Base-by-base conservation (phyloP, 352 stramenopile species). In the Globisporangium paddicum region DNA sequence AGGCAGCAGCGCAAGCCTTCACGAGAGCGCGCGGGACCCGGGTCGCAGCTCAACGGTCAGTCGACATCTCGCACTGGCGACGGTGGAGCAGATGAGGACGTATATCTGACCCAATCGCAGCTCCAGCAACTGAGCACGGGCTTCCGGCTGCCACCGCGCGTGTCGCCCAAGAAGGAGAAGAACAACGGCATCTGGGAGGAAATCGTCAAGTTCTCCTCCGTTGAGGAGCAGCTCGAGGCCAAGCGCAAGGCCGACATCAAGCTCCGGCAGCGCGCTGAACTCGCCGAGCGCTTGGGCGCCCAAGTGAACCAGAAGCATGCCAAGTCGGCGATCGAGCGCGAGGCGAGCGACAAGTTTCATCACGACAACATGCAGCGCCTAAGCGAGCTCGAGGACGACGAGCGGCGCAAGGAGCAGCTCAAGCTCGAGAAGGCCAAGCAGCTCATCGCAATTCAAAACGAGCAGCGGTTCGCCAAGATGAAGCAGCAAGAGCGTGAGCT, bases 131-230 rank as follows among this genome's bases (percentile, higher is more conserved):
- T 77, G 34, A 87, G 79, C 45, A 68, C 77, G 28, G 83, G 81
- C 25, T 93, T 93, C 57, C 67, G 63, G 0, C 42, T 91, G 55
- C 79, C 82, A 32, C 77, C 79, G 21, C 77, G 69, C 19, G 76
- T 69, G 16, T 90, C 79, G 11, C 79, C 82, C 2, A 87, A 89
- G 59, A 90, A 90, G 57, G 75, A 88, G n/a, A 83, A 86, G 11
- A 74, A 72, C 62, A 86, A 82, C 53, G 77, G 80, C 28, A 91
- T 93, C 41, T 93, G 84, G 84, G 81, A 91, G 49, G 75, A 91
- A 54, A 90, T 93, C 52, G 84, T 89, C 57, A 83, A 91, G 71
- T 91, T 83, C 58, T 75, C 74, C 47, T 86, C 75, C 5, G 54
- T 90, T 5, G 80, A 90, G 54, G 83, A 93, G 63, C 68, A 79